Evolutionary conservation across 768 basidiomycete species (phyloP).

Genomic region (Podaxis sp.): DNA sequence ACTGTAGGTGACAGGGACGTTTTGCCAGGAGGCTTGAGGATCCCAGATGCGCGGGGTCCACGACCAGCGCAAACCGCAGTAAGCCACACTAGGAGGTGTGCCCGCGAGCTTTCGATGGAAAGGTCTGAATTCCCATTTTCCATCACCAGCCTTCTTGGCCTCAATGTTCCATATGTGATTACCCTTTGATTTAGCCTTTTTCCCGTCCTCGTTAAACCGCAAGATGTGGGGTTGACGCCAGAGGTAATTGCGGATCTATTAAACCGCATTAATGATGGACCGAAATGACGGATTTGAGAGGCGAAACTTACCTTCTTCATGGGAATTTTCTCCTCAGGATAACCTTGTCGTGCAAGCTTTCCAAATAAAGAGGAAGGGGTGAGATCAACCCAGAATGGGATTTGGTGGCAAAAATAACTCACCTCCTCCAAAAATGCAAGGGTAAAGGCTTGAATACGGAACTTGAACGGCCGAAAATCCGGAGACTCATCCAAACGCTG

Average conservation of each 20-base stretch:
- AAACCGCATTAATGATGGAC: constrained; percentile 14
- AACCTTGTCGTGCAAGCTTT: constrained; percentile 81
- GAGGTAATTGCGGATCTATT: constrained; percentile 87
- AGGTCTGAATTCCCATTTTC: constrained; percentile 83
- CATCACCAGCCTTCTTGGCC: constrained; percentile 77
- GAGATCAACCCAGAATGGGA: background rate
- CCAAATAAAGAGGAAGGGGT: constrained; percentile 4
- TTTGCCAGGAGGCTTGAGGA: constrained; percentile 84
- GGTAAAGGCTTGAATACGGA: constrained; percentile 97
- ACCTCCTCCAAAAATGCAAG: constrained; percentile 94
- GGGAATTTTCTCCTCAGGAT: constrained; percentile 91
- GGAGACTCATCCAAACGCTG: constrained; percentile 92
- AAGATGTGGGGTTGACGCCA: constrained; percentile 95
- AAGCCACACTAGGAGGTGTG: constrained; percentile 76
- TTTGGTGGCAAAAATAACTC: constrained; percentile 20
- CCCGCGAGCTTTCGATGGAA: constrained; percentile 89
- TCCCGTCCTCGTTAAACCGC: constrained; percentile 98
- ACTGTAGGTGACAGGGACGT: constrained; percentile 73
- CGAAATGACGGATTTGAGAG: background rate
- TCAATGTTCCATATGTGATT: constrained; percentile 99
- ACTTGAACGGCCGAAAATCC: constrained; percentile 98
- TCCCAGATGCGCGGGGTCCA: constrained; percentile 98
- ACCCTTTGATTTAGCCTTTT: constrained; percentile 98
- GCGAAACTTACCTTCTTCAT: constrained; percentile 80
- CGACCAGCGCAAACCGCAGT: constrained; percentile 75